Conservation (phyloP, 805 yeast species). For the Yarrowia sp. region DNA sequence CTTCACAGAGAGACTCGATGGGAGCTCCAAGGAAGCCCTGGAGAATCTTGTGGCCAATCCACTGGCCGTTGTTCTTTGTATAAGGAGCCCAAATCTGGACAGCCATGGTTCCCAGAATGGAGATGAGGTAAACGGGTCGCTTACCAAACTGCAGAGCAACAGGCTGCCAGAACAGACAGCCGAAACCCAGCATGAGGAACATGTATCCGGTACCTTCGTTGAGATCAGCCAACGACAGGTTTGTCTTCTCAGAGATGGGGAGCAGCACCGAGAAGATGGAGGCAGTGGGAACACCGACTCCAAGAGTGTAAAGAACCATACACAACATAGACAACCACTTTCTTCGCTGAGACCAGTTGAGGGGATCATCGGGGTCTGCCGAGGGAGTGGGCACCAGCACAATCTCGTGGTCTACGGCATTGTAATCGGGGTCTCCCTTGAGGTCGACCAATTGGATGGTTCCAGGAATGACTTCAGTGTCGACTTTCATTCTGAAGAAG, state of each 20-base stretch:
- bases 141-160: conserved; percentile 59
- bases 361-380: conserved; percentile 72
- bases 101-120: conserved; percentile 53
- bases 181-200: conserved; percentile 60
- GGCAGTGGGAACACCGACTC: conserved; percentile 59
- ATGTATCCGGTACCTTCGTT: conserved; percentile 59
- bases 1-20: conserved; percentile 74
- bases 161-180: conserved; percentile 61
- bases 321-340: conserved; percentile 56
- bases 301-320: conserved; percentile 52
- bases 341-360: conserved; percentile 63
- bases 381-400: conserved; percentile 72
- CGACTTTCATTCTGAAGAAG: conserved; percentile 14
- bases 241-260: conserved; percentile 51
- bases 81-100: conserved; percentile 56
- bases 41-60: conserved; percentile 54
- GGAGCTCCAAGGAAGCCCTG: conserved; percentile 71
- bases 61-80: conserved; percentile 51
- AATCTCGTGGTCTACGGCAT: conserved; percentile 44
- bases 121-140: conserved; percentile 55
- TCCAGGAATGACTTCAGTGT: conserved; percentile 29
- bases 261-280: conserved; percentile 57
- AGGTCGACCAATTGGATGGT: conserved; percentile 32
- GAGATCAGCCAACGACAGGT: conserved; percentile 52
- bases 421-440: conserved; percentile 33